Percentiles rank a stretch among this genome's conserved stretches.
Conservation (phyloP, 805 yeast genomes). For the Blastobotrys mokoenaii region DNA sequence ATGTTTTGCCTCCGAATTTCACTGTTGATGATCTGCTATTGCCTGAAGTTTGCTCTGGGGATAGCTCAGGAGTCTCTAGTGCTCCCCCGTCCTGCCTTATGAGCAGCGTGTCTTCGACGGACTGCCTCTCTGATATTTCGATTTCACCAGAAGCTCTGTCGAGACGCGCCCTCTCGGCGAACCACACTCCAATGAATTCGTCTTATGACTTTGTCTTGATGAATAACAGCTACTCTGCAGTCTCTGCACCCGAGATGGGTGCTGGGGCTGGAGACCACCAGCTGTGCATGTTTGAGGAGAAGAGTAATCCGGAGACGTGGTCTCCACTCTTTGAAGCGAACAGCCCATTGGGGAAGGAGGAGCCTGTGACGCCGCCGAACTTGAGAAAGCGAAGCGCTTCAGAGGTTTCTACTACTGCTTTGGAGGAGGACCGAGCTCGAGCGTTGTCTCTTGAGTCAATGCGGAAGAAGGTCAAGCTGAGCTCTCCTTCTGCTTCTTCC, state of each 20-base stretch:
- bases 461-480: background rate
- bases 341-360: background rate
- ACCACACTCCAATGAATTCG: background rate
- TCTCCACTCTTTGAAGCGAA: background rate
- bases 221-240: too few relatives aligned
- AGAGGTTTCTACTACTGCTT: too few relatives aligned
- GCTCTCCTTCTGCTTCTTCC: background rate
- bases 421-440: too few relatives aligned
- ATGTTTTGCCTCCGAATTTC: too few relatives aligned
- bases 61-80: too few relatives aligned
- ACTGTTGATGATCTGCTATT: too few relatives aligned
- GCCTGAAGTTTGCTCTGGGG: too few relatives aligned
- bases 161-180: background rate
- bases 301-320: background rate
- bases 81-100: background rate
- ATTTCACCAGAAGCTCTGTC: background rate
- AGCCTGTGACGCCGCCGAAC: background rate
- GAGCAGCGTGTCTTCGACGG: background rate
- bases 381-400: background rate
- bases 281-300: background rate
- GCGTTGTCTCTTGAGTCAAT: background rate
- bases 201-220: too few relatives aligned
- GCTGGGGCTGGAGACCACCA: background rate
- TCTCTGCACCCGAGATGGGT: background rate
- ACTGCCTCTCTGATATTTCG: background rate